Percentiles rank a stretch among this genome's conserved stretches.
These are phyloP conservation scores for Piper betle DNA, from an alignment of 164 flowering plant genomes.

Conservation along the genomic window DNA sequence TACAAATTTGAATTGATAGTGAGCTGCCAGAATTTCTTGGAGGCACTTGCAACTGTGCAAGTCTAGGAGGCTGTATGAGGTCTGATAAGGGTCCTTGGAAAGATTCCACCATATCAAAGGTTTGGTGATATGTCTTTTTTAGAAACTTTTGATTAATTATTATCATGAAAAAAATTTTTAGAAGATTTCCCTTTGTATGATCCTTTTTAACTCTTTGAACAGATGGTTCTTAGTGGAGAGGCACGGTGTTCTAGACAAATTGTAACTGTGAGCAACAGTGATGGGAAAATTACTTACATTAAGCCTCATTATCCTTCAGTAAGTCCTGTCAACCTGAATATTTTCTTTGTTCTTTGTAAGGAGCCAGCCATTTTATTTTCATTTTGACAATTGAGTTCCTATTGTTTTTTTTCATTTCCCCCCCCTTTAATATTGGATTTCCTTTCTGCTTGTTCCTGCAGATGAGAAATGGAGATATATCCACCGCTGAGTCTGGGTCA, in stretches of 20 bases:
- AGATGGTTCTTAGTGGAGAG: slow-evolving; percentile 54
- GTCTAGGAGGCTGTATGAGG: slow-evolving; percentile 31
- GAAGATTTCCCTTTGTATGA: too few species aligned
- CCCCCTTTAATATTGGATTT: not conserved
- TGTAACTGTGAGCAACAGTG: slow-evolving; percentile 70
- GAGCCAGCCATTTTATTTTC: too few species aligned
- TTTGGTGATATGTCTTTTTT: not conserved
- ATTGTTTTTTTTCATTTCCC: not conserved
- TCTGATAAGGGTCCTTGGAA: slow-evolving; percentile 44
- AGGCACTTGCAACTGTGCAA: slow-evolving; percentile 31
- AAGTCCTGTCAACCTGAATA: not conserved
- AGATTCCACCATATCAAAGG: slow-evolving; percentile 30
- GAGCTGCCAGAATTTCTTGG: slow-evolving; percentile 57
- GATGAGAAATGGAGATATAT: slow-evolving; percentile 85
- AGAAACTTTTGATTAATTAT: too few species aligned
- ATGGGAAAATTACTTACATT: slow-evolving; percentile 68
- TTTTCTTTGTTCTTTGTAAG: not conserved
- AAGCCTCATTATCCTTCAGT: slow-evolving; percentile 66
- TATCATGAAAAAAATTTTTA: too few species aligned
- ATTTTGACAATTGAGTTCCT: too few species aligned
- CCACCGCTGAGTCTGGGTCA: slow-evolving; percentile 95
- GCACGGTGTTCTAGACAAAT: slow-evolving; percentile 62
- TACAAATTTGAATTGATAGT: slow-evolving; percentile 18
- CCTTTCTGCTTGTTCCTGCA: slow-evolving; percentile 12
- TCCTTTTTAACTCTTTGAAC: slow-evolving; percentile 1